Evolutionary conservation across 495 filamentous ascomycete species (phyloP).

Genomic region (Podospora conica): DNA sequence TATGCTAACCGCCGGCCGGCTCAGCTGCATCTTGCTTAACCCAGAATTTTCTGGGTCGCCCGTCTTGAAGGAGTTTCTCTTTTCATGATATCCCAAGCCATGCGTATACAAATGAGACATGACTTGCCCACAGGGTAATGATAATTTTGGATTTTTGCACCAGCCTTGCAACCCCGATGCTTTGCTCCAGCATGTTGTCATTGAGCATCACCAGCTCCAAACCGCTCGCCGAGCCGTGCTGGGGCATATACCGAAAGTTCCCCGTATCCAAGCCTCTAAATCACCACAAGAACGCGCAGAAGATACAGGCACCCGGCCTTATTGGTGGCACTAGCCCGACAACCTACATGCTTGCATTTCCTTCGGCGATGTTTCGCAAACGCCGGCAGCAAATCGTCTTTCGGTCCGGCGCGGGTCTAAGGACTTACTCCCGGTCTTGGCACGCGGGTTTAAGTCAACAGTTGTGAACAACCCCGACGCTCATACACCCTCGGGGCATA

Average conservation of each 20-base stretch:
- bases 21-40: slow-evolving; percentile 51
- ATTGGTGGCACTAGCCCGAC: not conserved
- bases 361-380: not conserved
- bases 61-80: slow-evolving; percentile 52
- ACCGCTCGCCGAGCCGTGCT: not conserved
- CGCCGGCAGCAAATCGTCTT: not conserved
- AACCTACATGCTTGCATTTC: not conserved
- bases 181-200: not conserved
- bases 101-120: not conserved
- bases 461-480: not conserved
- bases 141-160: slow-evolving; percentile 18
- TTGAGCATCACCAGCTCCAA: not conserved
- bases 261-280: not conserved
- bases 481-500: not conserved
- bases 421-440: not conserved
- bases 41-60: slow-evolving; percentile 53
- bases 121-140: slow-evolving; percentile 18
- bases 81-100: slow-evolving; percentile 34
- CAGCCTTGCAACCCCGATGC: not conserved
- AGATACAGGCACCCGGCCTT: not conserved
- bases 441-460: not conserved
- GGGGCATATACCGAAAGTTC: not conserved
- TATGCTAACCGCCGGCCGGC: not conserved
- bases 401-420: not conserved
- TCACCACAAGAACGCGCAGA: not conserved